Base-by-base conservation (phyloP, 1,284 basidiomycete genomes). In the Leccinum brunneo-olivaceum region DNA sequence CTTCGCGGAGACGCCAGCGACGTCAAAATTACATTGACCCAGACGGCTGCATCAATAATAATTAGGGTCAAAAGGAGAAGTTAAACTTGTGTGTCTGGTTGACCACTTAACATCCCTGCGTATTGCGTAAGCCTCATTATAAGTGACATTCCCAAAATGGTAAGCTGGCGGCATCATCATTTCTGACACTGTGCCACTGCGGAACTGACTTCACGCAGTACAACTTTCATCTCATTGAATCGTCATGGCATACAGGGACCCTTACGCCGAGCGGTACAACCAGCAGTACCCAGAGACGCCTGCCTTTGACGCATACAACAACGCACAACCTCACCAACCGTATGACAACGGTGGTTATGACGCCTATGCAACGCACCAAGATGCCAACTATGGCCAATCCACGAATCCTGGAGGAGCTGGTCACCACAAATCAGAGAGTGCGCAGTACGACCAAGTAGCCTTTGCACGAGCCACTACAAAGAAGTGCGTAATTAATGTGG, bases 231-330 rank as follows among this genome's bases (percentile, higher is more conserved):
- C 16, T 19, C 46, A 19, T 33, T 34, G 20, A 47, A 48, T 48
- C 39, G 34, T 42, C 40, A 64, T 72, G 68, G 61, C 71, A 29
- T 71, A 75, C 61, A 66, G 61, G 47, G 77, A 81, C 54, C 77
- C 76, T 16, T 77, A 79, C 54, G 51, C 66, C 36, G 56, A 56
- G 43, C 69, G 69, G 43, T 62, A 67, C 38, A 47, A 63, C 44
- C 65, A 72, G 49, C 65, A 64, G 20, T 63, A 68, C 49, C 50
- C 60, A 20, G 65, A 72, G 42, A 47, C 63, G 36, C 65, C 66
- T 10, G 66, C 65, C 39, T 76, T 69, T 56, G 72, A 77, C 58
- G 65, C 76, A 14, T 81, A 81, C 57, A 59, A 65, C 41, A 60
- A 58, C 18, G 53, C 59, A 34, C 62, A 70, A 49, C 70, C 72